phyloP scores from a whole-genome alignment of 2,329 filamentous ascomycete genomes.

The Apiospora aurea region DNA sequence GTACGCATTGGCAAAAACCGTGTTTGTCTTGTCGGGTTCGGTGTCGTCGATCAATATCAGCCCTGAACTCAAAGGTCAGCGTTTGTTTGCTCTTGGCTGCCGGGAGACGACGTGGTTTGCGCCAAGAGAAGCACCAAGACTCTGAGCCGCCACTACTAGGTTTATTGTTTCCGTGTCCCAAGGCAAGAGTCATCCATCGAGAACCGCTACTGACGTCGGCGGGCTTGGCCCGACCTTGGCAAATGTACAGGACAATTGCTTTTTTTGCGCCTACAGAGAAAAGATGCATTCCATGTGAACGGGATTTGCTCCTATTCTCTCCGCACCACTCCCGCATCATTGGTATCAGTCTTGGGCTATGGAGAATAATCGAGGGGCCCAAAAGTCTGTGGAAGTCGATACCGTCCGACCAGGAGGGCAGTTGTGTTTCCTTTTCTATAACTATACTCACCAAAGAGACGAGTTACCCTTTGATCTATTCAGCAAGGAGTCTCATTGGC shows the following conservation, averaged over 20 bases:
- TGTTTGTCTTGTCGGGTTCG: neutral
- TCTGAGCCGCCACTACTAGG: constrained; percentile 5
- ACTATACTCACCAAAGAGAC: too few species aligned
- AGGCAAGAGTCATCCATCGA: neutral
- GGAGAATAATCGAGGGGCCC: too few species aligned
- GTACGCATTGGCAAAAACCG: neutral
- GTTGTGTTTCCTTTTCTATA: too few species aligned
- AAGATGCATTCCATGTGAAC: neutral
- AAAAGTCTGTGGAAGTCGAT: too few species aligned
- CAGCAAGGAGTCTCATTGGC: too few species aligned
- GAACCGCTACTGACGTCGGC: neutral
- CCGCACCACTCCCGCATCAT: too few species aligned
- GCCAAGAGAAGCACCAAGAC: constrained; percentile 1
- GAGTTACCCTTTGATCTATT: too few species aligned
- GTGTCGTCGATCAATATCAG: neutral
- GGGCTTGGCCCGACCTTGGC: constrained; percentile 14
- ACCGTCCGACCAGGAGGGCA: too few species aligned
- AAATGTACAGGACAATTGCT: neutral
- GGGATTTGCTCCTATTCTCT: too few species aligned
- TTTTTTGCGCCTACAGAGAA: neutral
- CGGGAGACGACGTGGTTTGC: neutral
- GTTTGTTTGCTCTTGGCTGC: neutral
- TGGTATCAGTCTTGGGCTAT: too few species aligned
- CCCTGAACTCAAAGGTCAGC: neutral
- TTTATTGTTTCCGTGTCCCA: neutral